Base-by-base conservation (phyloP, 2,329 filamentous ascomycete genomes). In the Xylariaceae sp. region DNA sequence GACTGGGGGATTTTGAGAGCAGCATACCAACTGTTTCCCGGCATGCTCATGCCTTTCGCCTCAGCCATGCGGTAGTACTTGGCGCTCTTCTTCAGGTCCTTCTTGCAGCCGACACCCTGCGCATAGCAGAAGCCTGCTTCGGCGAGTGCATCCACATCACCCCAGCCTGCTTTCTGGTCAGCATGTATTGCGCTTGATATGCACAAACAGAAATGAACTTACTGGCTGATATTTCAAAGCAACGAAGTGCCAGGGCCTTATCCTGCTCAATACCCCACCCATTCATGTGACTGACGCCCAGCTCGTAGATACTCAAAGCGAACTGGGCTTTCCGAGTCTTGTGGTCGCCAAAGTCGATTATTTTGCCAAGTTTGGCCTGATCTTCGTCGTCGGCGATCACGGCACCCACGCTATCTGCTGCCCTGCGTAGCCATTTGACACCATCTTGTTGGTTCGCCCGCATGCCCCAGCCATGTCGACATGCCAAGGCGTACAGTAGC, bases 401-500 rank as follows among this genome's bases (percentile, higher is more conserved):
- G 22, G 89, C 70, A 45, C 86, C 84, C 4, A 88, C 88, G 43
- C 79, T 84, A 60, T 96, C 88, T 7, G 93, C 90, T 3, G 93
- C 93, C 63, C 91, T 93, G 37, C 89, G 83, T 45, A 98, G 72
- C 93, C 93, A 98, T 57, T 85, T 79, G 1, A 97, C 87, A 6
- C 89, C 93, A 67, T 98, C 93, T 38, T 78, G 78, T 60, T 89
- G 89, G 64, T 95, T 96, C 6, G 89, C 80, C 8, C 91, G 84
- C 88, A 97, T 96, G 16, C 93, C 93, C 93, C 93, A 98, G 39
- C 93, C 93, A 63, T 98, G 93, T 40, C 93, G 81, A 62, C 92
- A 97, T 10, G 93, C 93, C 27, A 98, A 76, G 5, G 92, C 93
- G 65, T 96, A 98, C 23, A 97, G 75, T 11, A 98, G 79, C 93